These are phyloP conservation scores for Purshia tridentata DNA, from an alignment of 306 rosid genomes.

Conservation along the genomic window DNA sequence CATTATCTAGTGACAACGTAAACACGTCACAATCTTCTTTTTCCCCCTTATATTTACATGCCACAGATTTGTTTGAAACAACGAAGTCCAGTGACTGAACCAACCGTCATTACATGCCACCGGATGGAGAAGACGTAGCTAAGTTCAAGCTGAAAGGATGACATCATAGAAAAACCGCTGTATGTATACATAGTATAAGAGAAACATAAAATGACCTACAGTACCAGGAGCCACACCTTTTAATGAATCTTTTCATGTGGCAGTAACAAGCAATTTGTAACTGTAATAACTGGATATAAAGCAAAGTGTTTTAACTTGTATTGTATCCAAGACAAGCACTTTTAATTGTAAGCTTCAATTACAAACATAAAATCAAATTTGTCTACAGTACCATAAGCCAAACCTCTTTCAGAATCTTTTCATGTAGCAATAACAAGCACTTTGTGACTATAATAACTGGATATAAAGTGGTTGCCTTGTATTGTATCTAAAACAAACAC, in stretches of 20 bases:
- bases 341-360: slow-evolving; percentile 10
- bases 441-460: slow-evolving; percentile 3
- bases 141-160: neutral
- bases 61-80: neutral
- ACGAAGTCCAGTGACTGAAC: no score
- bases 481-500: slow-evolving; percentile 12
- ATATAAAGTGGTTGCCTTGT: neutral
- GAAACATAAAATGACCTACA: neutral
- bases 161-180: neutral
- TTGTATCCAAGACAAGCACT: slow-evolving; percentile 16
- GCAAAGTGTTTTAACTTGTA: slow-evolving; percentile 10
- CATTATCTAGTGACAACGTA: no score
- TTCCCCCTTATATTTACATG: no score
- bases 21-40: no score
- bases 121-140: neutral
- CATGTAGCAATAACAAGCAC: slow-evolving; percentile 14
- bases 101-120: no score
- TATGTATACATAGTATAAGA: no score
- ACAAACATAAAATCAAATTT: neutral
- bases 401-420: neutral
- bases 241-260: neutral
- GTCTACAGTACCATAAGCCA: neutral
- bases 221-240: neutral
- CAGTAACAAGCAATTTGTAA: slow-evolving; percentile 18
- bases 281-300: slow-evolving; percentile 11